Evolutionary conservation across 2,329 filamentous ascomycete genomes (phyloP).

Genomic region (Aspergillus japonicus): DNA sequence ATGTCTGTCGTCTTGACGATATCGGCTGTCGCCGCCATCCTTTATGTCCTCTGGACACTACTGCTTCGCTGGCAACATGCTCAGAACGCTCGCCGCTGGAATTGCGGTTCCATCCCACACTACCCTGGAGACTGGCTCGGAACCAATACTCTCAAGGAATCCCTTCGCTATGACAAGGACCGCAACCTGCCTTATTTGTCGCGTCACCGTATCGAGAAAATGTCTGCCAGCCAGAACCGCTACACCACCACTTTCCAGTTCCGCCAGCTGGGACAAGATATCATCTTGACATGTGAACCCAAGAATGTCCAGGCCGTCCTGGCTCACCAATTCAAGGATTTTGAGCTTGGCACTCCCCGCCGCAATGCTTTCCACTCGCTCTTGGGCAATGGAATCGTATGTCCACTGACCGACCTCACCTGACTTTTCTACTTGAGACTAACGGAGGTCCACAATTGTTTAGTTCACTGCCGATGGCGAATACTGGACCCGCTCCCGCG

Average conservation of each 20-base stretch:
- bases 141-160: conserved; percentile 23
- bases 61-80: conserved; percentile 27
- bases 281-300: conserved; percentile 36
- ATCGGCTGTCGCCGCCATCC: conserved; percentile 23
- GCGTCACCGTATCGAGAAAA: conserved; percentile 18
- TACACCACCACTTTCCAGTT: conserved; percentile 27
- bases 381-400: conserved; percentile 48
- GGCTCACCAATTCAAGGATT: conserved; percentile 79
- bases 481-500: conserved; percentile 75
- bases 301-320: conserved; percentile 80
- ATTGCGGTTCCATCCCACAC: conserved; percentile 24
- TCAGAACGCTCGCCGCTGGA: conserved; percentile 25
- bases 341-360: conserved; percentile 73
- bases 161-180: conserved; percentile 25
- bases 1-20: conserved; percentile 25
- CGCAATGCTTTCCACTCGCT: conserved; percentile 57
- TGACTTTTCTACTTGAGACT: neutral
- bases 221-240: conserved; percentile 26
- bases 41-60: conserved; percentile 25
- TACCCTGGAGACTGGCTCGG: conserved; percentile 32
- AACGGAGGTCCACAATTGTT: neutral
- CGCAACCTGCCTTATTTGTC: conserved; percentile 23
- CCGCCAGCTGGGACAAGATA: conserved; percentile 24
- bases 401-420: conserved; percentile 9
- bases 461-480: conserved; percentile 68